These are phyloP conservation scores for Apiotrichum laibachii DNA, from an alignment of 1,284 basidiomycete genomes.

Conservation along the genomic window DNA sequence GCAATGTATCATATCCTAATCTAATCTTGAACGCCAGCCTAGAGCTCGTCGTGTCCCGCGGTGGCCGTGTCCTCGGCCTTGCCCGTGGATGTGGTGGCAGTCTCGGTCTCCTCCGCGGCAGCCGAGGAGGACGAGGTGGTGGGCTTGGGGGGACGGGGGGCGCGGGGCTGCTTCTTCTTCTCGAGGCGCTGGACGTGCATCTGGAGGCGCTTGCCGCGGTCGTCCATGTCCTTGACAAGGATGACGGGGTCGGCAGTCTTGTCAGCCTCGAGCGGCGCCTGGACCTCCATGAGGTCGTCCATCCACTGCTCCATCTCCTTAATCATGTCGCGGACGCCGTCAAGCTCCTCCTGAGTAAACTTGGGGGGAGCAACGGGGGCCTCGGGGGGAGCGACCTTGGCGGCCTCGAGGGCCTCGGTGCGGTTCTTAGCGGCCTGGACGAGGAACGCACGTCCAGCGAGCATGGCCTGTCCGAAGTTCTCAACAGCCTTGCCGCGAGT, in stretches of 20 bases:
- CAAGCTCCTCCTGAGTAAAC: conserved; percentile 78
- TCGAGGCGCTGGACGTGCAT: conserved; percentile 55
- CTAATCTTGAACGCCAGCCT: neutral
- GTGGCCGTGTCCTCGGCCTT: conserved; percentile 1
- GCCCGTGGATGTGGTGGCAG: neutral
- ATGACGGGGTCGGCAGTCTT: conserved; percentile 70
- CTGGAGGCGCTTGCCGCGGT: conserved; percentile 73
- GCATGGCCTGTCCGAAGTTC: conserved; percentile 65
- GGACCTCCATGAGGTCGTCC: conserved; percentile 70
- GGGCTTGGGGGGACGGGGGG: conserved; percentile 11
- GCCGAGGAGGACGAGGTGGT: neutral
- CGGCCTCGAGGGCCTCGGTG: conserved; percentile 57
- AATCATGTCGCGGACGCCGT: conserved; percentile 67
- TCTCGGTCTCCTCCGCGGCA: neutral
- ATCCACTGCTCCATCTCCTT: conserved; percentile 78
- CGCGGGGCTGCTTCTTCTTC: conserved; percentile 13
- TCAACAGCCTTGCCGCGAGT: conserved; percentile 62
- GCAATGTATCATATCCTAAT: neutral
- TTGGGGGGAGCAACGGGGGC: conserved; percentile 62
- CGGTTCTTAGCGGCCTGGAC: conserved; percentile 66
- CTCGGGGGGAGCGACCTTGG: conserved; percentile 29
- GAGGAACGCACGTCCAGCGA: conserved; percentile 68
- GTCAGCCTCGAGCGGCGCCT: conserved; percentile 65
- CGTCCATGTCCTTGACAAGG: conserved; percentile 75
- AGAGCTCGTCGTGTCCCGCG: conserved; percentile 13